Percentiles rank a stretch among this genome's conserved stretches.
phyloP scores from a whole-genome alignment of 352 stramenopile species.

The Globisporangium emineosum region DNA sequence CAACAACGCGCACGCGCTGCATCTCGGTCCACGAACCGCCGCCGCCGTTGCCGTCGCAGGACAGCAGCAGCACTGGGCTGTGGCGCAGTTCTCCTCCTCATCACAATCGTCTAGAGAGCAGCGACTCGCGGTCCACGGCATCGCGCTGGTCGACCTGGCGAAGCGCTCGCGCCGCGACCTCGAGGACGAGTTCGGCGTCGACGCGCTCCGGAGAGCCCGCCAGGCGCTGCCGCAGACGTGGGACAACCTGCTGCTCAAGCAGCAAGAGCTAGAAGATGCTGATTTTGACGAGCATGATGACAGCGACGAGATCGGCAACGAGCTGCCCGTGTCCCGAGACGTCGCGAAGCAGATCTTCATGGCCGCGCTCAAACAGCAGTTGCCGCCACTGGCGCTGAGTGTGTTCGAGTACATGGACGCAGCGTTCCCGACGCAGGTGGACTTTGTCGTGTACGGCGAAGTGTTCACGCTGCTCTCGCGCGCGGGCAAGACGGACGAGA shows the following conservation, averaged over 20 bases:
- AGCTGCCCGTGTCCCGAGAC: conserved; percentile 11
- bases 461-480: conserved; percentile 35
- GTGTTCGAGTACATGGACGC: conserved; percentile 40
- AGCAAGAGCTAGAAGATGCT: conserved; percentile 1
- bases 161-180: conserved; percentile 28
- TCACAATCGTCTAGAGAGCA: background rate
- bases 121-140: conserved; percentile 13
- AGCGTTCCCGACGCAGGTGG: conserved; percentile 27
- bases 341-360: conserved; percentile 33
- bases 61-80: background rate
- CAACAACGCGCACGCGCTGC: background rate
- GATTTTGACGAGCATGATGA: background rate
- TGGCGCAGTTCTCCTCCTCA: conserved; percentile 3
- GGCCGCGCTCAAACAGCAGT: conserved; percentile 22
- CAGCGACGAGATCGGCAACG: conserved; percentile 5
- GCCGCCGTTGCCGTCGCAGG: background rate
- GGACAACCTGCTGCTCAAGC: conserved; percentile 17
- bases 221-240: conserved; percentile 27
- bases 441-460: conserved; percentile 41
- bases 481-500: conserved; percentile 20
- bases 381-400: conserved; percentile 30
- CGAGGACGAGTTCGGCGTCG: conserved; percentile 20
- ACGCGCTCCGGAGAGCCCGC: conserved; percentile 23
- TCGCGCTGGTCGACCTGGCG: conserved; percentile 33
- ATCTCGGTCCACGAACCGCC: background rate